Base-by-base conservation (phyloP, 768 basidiomycete species). In the Boletellus ananas region DNA sequence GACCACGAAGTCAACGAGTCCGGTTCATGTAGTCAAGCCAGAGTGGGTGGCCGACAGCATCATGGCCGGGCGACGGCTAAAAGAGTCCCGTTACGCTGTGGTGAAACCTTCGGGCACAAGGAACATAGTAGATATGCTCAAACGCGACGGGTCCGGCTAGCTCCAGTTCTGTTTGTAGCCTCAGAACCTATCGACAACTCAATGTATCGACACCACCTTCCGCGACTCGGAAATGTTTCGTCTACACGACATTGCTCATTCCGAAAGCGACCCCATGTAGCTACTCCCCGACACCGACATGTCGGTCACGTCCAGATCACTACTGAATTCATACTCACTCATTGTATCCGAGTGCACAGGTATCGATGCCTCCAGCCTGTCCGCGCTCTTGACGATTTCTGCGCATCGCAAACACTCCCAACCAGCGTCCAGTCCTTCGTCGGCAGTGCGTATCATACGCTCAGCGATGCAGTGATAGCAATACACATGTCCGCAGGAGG, bases 381-480 rank as follows among this genome's bases (percentile, higher is more conserved):
- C 82, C 10, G 84, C 86, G 50, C 76, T 75, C 53, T 72, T 75
- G 20, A 93, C 86, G 12, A 66, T 70, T 52, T 82, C 79, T 6
- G 76, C 78, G 62, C 94, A 97, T 45, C 94, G 75, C 48, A 95
- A 65, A 69, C 94, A 97, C 54, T 83, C 81, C 94, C 94, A 95
- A 18, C 76, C 75, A 43, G 70, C 61, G 31, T 77, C 69, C 18
- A 65, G 45, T 20, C 73, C 80, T 33, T 87, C 89, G 52, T 87
- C 85, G 4, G 80, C 83, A 6, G 78, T 78, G 33, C 79, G 82
- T 60, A 90, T 77, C 73, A 97, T 79, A 53, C 84, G 82, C 62
- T 90, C 88, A 13, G 90, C 80, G 36, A 98, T 76, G 69, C 96
- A 99, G 58, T 87, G 85, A 67, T 97, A 99, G 70, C 96, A 98